Conservation (phyloP, 345 rosid species). For the Murraya paniculata region DNA sequence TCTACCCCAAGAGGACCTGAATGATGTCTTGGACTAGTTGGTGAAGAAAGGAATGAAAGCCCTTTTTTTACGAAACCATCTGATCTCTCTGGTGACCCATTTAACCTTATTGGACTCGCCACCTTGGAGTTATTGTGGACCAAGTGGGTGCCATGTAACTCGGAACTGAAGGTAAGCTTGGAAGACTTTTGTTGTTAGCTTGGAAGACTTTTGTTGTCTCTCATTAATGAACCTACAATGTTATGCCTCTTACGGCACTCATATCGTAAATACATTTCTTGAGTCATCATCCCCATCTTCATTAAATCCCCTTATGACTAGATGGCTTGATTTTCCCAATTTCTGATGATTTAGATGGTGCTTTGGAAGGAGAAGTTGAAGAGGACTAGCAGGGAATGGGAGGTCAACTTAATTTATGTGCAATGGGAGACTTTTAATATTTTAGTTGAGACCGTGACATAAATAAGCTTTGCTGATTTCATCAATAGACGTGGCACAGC, state of each 20-base stretch:
- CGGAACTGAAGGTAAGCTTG: constrained; percentile 55
- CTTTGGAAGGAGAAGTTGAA: constrained; percentile 45
- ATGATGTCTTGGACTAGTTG: constrained; percentile 52
- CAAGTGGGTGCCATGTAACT: constrained; percentile 70
- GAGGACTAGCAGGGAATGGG: constrained; percentile 40
- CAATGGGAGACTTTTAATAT: constrained; percentile 38
- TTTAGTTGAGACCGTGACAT: constrained; percentile 23
- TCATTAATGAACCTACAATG: constrained; percentile 54
- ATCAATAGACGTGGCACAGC: constrained; percentile 46
- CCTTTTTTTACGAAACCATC: constrained; percentile 50
- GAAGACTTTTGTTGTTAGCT: no score
- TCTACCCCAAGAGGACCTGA: constrained; percentile 66
- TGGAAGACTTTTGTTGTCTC: constrained; percentile 71
- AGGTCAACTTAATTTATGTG: constrained; percentile 35
- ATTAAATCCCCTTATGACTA: constrained; percentile 45
- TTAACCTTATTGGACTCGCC: constrained; percentile 35
- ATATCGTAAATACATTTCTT: constrained; percentile 49
- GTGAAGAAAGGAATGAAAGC: constrained; percentile 54
- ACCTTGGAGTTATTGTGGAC: constrained; percentile 54
- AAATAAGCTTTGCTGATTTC: constrained; percentile 49
- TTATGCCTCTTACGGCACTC: constrained; percentile 68
- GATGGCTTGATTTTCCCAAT: constrained; percentile 32
- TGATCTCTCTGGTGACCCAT: constrained; percentile 26
- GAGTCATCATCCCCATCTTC: constrained; percentile 63
- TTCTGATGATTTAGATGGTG: constrained; percentile 36